Evolutionary conservation across 495 filamentous ascomycete species (phyloP).

Genomic region (Bacidia rubella): DNA sequence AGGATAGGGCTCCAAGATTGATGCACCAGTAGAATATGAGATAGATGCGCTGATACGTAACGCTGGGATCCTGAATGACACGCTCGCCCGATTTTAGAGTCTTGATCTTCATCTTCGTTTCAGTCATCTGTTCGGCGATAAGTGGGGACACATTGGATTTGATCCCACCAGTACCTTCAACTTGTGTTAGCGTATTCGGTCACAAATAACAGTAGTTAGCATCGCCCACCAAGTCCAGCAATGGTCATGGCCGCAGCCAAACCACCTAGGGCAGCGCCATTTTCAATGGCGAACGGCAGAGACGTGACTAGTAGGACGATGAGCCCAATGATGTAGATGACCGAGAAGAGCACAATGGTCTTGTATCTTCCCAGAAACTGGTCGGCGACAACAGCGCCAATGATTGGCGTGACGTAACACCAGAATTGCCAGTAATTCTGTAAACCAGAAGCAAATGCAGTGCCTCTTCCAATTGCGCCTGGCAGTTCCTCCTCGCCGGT

Average conservation of each 20-base stretch:
- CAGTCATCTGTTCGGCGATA: conserved; percentile 56
- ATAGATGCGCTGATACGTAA: conserved; percentile 64
- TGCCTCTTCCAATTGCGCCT: conserved; percentile 42
- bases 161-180: conserved; percentile 53
- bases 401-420: conserved; percentile 62
- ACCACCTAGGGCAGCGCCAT: conserved; percentile 31
- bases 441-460: neutral
- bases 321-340: conserved; percentile 34
- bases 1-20: conserved; percentile 59
- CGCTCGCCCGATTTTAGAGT: conserved; percentile 50
- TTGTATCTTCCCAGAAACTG: conserved; percentile 55
- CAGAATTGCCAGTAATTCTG: conserved; percentile 34
- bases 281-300: conserved; percentile 28
- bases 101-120: conserved; percentile 43
- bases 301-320: conserved; percentile 37
- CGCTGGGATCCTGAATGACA: conserved; percentile 60
- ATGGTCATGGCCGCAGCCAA: conserved; percentile 34
- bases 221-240: neutral
- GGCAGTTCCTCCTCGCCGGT: conserved; percentile 2
- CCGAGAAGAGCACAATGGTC: conserved; percentile 46
- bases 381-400: conserved; percentile 61
- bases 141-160: conserved; percentile 49
- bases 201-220: neutral
- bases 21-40: conserved; percentile 63
- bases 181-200: conserved; percentile 24